Evolutionary conservation across 2,329 filamentous ascomycete species (phyloP), one percentile per base, ranked within the genome.

Genomic region (Chaetomium sp.): DNA sequence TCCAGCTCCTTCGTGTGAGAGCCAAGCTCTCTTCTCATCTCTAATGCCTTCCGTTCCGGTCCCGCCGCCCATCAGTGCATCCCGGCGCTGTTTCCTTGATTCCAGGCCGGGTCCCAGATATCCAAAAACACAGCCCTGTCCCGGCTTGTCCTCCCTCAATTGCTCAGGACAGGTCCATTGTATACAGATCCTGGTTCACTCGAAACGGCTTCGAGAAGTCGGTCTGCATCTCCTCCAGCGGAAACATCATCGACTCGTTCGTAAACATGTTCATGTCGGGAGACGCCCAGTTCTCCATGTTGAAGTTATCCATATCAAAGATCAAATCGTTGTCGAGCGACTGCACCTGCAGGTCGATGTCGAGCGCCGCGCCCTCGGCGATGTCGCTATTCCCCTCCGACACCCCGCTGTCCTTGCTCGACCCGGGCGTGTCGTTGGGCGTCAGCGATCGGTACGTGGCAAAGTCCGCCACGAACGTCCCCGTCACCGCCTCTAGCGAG

Each of bases 341-440:
- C 53, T 78, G 77, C 82, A 83, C 87, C 55, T 78, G 75, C 31
- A 83, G 72, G 35, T 81, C 82, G 57, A 87, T 81, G 51, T 87
- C 85, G 16, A 87, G 76, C 19, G 76, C 74, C 3, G 81, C 79
- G 5, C 78, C 79, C 63, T 88, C 86, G 2, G 84, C 82, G 21
- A 88, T 83, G 69, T 89, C 86, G 71, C 85, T 88, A 66, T 83
- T 87, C 10, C 85, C 83, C 70, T 88, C 86, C 49, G 86, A 87
- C 9, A 78, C 74, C 4, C 83, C 82, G 69, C 82, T 83, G 63
- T 88, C 85, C 73, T 87, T 87, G 74, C 80, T 85, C 2, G 86
- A 88, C 69, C 88, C 86, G 0, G 86, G 87, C 8, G 87, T 89
- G 71, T 88, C 85, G 65, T 87, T 86, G 0, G 86, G 85, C 27